Evolutionary conservation across 306 rosid genomes (phyloP).

Genomic region (Fragaria nilgerrensis): DNA sequence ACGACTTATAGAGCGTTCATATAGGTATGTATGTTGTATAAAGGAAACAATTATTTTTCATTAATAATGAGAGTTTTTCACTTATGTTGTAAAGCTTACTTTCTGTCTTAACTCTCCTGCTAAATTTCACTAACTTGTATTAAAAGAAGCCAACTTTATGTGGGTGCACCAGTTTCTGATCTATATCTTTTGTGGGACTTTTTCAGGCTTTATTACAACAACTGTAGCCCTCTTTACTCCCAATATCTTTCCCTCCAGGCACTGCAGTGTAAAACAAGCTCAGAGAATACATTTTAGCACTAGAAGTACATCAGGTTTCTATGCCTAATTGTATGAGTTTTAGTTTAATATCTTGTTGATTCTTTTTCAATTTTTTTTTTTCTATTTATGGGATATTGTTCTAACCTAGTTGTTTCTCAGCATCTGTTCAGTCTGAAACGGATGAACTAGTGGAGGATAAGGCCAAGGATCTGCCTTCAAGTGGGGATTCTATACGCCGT

Average conservation of each 20-base stretch:
- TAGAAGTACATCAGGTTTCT: slow-evolving; percentile 46
- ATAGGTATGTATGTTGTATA: background rate
- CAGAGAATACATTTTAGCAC: slow-evolving; percentile 24
- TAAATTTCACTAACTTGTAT: background rate
- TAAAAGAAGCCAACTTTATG: background rate
- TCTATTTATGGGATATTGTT: slow-evolving; percentile 9
- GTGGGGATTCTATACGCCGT: slow-evolving; percentile 73
- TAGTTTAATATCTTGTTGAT: slow-evolving; percentile 11
- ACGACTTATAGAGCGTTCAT: background rate
- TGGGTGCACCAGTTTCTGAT: slow-evolving; percentile 17
- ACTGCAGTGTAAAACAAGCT: slow-evolving; percentile 21
- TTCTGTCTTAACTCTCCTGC: background rate
- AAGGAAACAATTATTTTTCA: background rate
- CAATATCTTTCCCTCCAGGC: slow-evolving; percentile 17
- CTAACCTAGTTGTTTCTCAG: slow-evolving; percentile 39
- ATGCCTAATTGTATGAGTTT: slow-evolving; percentile 28
- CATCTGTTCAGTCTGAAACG: slow-evolving; percentile 48
- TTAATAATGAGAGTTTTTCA: background rate
- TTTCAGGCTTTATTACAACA: slow-evolving; percentile 37
- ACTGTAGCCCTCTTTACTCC: slow-evolving; percentile 28
- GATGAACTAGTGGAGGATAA: slow-evolving; percentile 38
- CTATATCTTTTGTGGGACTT: slow-evolving; percentile 10
- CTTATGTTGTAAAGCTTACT: background rate
- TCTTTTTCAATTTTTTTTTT: slow-evolving; percentile 20
- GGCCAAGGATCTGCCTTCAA: slow-evolving; percentile 37